Conservation (phyloP, 78 protist species). For the Monosiga brevicollis region DNA sequence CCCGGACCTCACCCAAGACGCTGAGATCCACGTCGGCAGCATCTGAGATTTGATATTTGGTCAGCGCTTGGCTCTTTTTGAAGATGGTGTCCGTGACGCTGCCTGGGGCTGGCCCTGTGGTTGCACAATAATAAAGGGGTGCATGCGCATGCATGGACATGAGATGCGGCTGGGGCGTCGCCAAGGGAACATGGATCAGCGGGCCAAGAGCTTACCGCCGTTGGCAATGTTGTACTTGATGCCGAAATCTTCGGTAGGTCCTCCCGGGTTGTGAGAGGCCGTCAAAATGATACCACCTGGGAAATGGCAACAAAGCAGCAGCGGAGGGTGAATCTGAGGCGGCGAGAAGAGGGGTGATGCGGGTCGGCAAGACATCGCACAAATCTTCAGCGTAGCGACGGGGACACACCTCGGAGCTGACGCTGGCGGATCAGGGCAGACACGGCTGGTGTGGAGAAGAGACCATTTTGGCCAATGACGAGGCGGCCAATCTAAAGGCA, state of each 20-base stretch:
- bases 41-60: conserved; percentile 22
- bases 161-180: too few relatives aligned
- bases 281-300: conserved; percentile 82
- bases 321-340: neutral
- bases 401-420: conserved; percentile 38
- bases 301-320: neutral
- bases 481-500: neutral
- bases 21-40: neutral
- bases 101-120: conserved; percentile 97
- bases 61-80: conserved; percentile 35
- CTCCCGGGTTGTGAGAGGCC: conserved; percentile 98
- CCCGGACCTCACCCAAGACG: neutral
- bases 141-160: too few relatives aligned
- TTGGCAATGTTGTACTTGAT: conserved; percentile 88
- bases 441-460: conserved; percentile 93
- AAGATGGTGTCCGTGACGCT: conserved; percentile 72
- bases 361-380: too few relatives aligned
- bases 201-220: too few relatives aligned
- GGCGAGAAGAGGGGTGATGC: too few relatives aligned
- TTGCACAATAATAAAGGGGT: too few relatives aligned
- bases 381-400: too few relatives aligned
- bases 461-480: conserved; percentile 69
- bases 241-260: conserved; percentile 86
- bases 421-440: conserved; percentile 70
- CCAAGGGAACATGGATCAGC: too few relatives aligned